Base-by-base conservation (phyloP, 257 asterid genomes). In the Salvia hispanica region DNA sequence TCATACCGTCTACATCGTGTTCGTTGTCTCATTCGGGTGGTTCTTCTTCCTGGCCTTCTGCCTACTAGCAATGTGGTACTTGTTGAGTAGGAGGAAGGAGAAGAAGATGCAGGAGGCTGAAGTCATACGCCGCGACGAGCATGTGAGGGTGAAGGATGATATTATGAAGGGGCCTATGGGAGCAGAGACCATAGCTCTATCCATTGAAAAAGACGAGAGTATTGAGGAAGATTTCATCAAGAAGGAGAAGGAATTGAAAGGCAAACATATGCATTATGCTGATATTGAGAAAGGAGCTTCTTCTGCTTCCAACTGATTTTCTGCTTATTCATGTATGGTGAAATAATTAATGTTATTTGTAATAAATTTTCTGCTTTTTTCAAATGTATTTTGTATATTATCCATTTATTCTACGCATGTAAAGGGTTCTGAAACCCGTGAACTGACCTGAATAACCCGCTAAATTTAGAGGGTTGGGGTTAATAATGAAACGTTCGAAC, bases 101-200 rank as follows among this genome's bases (percentile, higher is more conserved):
- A 76, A 54, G 61, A 7, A 51, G 33, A 53, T 42, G 31, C 74
- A 79, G 44, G 78, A 83, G 68, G 48, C 65, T 11, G 82, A 79
- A 21, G 36, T 74, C 21, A 74, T 74, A 2, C 77, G 60, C 0
- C 67, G 68, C 2, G 81, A 85, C 12, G 82, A 79, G 18, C 84
- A 77, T 54, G 25, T 48, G 44, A 77, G 54, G 72, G 76, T 81
- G 58, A 83, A 77, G 81, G 83, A 79, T 77, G 73, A 72, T 9
- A 9, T 85, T 2, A 76, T 69, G 5, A 70, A 77, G 76, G 85
- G 85, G 40, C 74, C 83, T 47, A 36, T n/a, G 21, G 89, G 87
- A 36, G 8, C 39, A 21, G 43, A 81, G n/a, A 43, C 75, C 5
- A 69, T 73, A 58, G 69, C 68, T 21, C 5, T 85, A 28, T 46